A percentile compares a stretch with the other conserved stretches of the same genome.
These are phyloP conservation scores for Cladosporium sp. DNA, from an alignment of 2,329 filamentous ascomycete species.

Conservation along the genomic window DNA sequence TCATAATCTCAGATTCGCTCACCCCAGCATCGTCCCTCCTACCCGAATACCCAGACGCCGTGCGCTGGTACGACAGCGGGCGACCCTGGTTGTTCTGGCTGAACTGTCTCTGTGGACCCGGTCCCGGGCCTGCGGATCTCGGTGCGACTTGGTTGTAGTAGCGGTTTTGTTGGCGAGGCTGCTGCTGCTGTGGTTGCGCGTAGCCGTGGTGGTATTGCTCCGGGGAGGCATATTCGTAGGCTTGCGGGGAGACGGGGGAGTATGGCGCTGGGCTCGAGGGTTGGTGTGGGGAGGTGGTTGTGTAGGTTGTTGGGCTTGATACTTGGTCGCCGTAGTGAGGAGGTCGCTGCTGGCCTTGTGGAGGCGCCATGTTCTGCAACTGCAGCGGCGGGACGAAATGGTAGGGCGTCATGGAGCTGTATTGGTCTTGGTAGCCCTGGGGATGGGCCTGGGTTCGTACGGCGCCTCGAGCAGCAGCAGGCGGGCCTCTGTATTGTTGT, in stretches of 20 bases:
- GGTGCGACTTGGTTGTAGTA: not conserved
- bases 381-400: constrained; percentile 11
- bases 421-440: constrained; percentile 1
- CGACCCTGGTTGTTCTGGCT: not conserved
- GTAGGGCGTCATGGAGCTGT: constrained; percentile 11
- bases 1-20: constrained; percentile 31
- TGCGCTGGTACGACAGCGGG: constrained; percentile 26
- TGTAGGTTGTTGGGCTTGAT: not conserved
- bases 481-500: constrained; percentile 8
- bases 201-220: not conserved
- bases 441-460: not conserved
- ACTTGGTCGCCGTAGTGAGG: constrained; percentile 12
- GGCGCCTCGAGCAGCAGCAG: constrained; percentile 16
- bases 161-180: constrained; percentile 9
- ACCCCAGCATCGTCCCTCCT: constrained; percentile 33
- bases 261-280: not conserved
- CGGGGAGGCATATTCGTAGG: not conserved
- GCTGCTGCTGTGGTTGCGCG: constrained; percentile 24
- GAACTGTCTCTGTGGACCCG: constrained; percentile 10
- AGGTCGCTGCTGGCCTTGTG: constrained; percentile 6
- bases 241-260: not conserved
- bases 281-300: not conserved
- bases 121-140: not conserved
- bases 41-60: constrained; percentile 30
- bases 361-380: not conserved